Conservation (phyloP, 2,329 filamentous ascomycete genomes). For the Neopestalotiopsis rosae region DNA sequence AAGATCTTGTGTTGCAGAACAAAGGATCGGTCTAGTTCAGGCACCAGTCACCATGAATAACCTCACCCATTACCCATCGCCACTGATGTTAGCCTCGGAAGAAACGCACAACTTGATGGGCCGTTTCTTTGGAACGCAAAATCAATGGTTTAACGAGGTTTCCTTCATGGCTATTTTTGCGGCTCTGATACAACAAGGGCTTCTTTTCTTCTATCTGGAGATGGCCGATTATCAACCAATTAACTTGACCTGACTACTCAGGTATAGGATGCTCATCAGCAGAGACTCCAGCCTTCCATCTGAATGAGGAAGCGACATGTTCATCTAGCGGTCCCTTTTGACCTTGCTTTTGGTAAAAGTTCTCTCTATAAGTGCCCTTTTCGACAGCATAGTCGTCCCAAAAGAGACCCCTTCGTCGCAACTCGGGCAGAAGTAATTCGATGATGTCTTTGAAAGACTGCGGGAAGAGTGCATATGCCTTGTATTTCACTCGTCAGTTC, state of each 20-base stretch:
- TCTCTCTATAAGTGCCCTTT: constrained; percentile 65
- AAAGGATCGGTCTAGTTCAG: too few species aligned
- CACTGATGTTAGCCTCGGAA: too few species aligned
- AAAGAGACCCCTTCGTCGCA: constrained; percentile 63
- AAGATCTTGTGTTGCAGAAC: too few species aligned
- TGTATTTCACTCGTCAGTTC: background rate
- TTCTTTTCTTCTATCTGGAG: background rate
- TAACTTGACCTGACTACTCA: constrained; percentile 20
- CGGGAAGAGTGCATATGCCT: constrained; percentile 71
- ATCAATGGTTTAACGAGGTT: background rate
- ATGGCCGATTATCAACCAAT: background rate
- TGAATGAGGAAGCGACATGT: constrained; percentile 57
- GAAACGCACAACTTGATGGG: too few species aligned
- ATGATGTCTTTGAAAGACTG: constrained; percentile 72
- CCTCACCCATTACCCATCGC: too few species aligned
- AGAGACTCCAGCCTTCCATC: constrained; percentile 41
- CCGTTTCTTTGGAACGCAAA: background rate
- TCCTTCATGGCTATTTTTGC: background rate
- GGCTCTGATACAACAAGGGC: too few species aligned
- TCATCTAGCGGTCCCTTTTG: constrained; percentile 55
- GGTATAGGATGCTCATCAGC: constrained; percentile 36
- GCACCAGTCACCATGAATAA: too few species aligned
- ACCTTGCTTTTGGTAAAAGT: constrained; percentile 58
- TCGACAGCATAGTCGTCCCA: constrained; percentile 59
- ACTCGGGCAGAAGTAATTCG: constrained; percentile 68